Conservation (phyloP, 371 early-diverging fungal genomes). For the Capniomyces stellatus region DNA sequence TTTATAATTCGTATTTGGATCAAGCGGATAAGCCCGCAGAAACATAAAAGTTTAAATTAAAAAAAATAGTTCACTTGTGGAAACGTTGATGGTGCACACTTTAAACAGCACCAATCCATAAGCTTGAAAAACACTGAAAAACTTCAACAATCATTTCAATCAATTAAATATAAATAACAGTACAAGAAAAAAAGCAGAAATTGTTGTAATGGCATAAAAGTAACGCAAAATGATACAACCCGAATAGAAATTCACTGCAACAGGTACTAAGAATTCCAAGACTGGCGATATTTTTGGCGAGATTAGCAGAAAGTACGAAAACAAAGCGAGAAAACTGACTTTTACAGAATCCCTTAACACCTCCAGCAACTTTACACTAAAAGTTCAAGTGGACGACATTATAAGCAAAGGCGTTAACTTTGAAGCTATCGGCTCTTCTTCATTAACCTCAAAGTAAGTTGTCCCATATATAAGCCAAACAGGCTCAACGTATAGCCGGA, state of each 20-base stretch:
- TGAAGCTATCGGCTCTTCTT: slow-evolving; percentile 32
- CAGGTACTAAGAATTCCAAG: slow-evolving; percentile 84
- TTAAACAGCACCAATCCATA: too few relatives aligned
- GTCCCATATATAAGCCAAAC: too few relatives aligned
- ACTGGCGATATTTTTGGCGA: slow-evolving; percentile 83
- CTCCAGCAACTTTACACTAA: slow-evolving; percentile 71
- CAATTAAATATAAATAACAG: neutral
- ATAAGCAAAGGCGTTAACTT: slow-evolving; percentile 71
- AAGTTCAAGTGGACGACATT: slow-evolving; percentile 83
- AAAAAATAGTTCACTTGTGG: too few relatives aligned
- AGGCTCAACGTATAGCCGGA: too few relatives aligned
- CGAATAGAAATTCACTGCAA: slow-evolving; percentile 79
- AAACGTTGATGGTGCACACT: too few relatives aligned
- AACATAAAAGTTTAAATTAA: too few relatives aligned
- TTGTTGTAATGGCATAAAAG: neutral
- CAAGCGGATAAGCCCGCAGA: too few relatives aligned
- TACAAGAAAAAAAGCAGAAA: neutral
- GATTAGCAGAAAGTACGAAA: slow-evolving; percentile 87
- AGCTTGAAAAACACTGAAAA: too few relatives aligned
- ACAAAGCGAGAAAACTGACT: slow-evolving; percentile 34
- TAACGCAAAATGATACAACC: neutral
- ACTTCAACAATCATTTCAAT: neutral
- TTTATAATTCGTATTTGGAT: neutral
- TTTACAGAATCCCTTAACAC: slow-evolving; percentile 92
- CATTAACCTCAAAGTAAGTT: neutral